phyloP scores from a whole-genome alignment of 257 asterid genomes.

The Vinca minor region DNA sequence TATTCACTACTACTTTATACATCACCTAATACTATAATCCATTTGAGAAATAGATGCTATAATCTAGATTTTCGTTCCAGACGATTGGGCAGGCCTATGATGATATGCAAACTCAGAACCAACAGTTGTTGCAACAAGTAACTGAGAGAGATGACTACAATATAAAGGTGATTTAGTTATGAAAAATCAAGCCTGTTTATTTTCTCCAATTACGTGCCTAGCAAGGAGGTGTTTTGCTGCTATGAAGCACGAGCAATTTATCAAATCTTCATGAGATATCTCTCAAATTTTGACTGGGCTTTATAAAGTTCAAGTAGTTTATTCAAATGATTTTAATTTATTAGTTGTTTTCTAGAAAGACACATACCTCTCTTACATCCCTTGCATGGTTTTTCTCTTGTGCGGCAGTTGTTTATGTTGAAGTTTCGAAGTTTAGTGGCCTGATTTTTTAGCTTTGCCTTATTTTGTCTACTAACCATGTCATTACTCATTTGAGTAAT shows the following conservation, averaged over 20 bases:
- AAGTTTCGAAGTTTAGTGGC: background rate
- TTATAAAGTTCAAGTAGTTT: background rate
- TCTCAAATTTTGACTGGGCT: background rate
- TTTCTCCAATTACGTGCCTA: background rate
- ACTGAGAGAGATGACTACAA: slow-evolving; percentile 95
- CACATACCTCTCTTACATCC: background rate
- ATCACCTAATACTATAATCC: background rate
- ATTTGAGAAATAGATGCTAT: slow-evolving; percentile 7
- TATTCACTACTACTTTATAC: slow-evolving; percentile 9
- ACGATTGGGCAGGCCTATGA: slow-evolving; percentile 96
- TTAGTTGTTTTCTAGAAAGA: background rate
- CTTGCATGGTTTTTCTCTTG: background rate
- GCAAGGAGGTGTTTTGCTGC: background rate
- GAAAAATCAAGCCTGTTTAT: background rate
- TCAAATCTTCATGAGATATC: background rate
- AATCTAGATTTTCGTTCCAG: slow-evolving; percentile 38
- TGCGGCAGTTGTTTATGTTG: background rate
- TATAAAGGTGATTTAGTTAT: slow-evolving; percentile 50
- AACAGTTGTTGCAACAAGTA: slow-evolving; percentile 89
- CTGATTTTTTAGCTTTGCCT: background rate
- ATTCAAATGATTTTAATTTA: background rate
- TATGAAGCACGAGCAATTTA: background rate
- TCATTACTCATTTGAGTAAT: background rate
- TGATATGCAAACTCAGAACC: slow-evolving; percentile 97
- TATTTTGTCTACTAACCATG: background rate